Evolutionary conservation across 169 alveolate genomes (phyloP), one percentile per base, ranked within the genome.

Genomic region (Cyclospora cayetanensis): DNA sequence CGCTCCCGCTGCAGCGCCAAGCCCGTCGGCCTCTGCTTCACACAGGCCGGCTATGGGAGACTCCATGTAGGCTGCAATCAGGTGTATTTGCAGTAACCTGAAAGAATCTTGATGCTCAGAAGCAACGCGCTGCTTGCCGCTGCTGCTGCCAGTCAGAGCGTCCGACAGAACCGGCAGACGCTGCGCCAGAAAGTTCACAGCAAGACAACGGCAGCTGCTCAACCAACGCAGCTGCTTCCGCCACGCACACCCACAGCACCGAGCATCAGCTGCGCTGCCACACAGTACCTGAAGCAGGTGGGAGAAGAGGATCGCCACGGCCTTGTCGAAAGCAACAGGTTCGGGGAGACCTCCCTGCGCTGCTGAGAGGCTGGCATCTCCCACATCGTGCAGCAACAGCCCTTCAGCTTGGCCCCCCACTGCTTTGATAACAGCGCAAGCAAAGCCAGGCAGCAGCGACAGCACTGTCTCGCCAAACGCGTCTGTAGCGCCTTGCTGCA

Each of bases 101-200:
- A 60, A 60, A 31, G n/a, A 12, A 60, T 60, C 72, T 31, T n/a
- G 72, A n/a, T 60, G 72, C 27, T 60, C 72, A 7, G 72, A 0
- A 20, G 72, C 72, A n/a, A 60, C n/a, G 72, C 72, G 72, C 72
- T 15, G 72, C 72, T n/a, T 60, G 72, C 72, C 31, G 72, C 72
- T 60, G 18, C 27, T 60, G 72, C 31, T 60, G 72, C 42, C n/a
- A n/a, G 35, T 20, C 35, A 60, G 72, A n/a, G 35, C 18, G 35
- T n/a, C 72, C 15, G 72, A 60, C 34, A 60, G 35, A 7, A 60
- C 15, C 27, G 72, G 27, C 72, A 60, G 27, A 60, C n/a, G 15
- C 72, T 60, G 72, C 34, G n/a, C n/a, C 35, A 12, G 11, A 60
- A 12, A 60, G 11, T 20, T 15, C 72, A 31, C 31, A 60, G 12